Base-by-base conservation (phyloP, 768 basidiomycete species). In the Brasilioporus rufonigricans region DNA sequence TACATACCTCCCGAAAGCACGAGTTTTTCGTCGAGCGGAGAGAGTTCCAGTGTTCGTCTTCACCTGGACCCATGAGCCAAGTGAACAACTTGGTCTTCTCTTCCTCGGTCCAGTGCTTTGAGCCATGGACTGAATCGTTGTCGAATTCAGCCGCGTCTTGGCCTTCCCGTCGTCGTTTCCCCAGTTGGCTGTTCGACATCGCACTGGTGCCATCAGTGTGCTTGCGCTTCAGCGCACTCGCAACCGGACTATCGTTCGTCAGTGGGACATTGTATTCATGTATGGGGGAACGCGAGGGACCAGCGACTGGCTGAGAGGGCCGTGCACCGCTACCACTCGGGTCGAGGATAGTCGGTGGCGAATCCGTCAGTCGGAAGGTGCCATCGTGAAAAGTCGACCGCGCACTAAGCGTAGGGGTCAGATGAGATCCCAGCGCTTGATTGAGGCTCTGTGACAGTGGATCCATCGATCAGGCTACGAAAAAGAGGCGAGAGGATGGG, bases 81-180 rank as follows among this genome's bases (percentile, higher is more conserved):
- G 73, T 80, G 69, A 91, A 91, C 44, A 91, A 74, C 57, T 80
- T 83, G 14, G 86, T 79, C 71, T 91, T 91, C 65, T 91, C 89
- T 10, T 89, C 87, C 66, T 90, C 89, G 0, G 87, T 87, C 89
- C 89, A 91, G 61, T 91, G 89, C 61, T 90, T 90, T 1, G 89
- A 85, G 24, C 89, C 89, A 56, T 82, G 80, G 5, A 73, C 78
- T 10, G 69, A 66, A 50, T 78, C 70, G 12, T 46, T 45, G 24
- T 73, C 70, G 32, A 71, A 71, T 7, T 71, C 70, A 1, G 47
- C 57, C 2, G 54, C 13, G 13, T 71, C 69, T 24, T 73, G 71
- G 2, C 46, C 59, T 6, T 71, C 71, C 40, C 70, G 61, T 19
- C 70, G 65, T 52, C 67, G 65, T 44, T 73, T 73, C 11, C 65